phyloP scores from a whole-genome alignment of 1,284 basidiomycete species.

The Pyrrhoderma noxium region DNA sequence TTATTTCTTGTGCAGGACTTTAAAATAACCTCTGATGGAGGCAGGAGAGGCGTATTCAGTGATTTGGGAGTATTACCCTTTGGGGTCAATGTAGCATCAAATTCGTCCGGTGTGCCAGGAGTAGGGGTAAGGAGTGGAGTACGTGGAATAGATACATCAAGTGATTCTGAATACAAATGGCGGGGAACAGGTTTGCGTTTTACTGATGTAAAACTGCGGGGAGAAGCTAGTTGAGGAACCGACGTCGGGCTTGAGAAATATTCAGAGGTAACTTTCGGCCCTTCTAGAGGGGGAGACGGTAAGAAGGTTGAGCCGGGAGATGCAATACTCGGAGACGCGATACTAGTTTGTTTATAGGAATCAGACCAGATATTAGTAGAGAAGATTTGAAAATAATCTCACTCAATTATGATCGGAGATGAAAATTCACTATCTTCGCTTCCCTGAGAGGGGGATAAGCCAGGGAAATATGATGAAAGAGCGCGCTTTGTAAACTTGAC shows the following conservation, averaged over 20 bases:
- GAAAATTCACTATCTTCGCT: slow-evolving; percentile 3
- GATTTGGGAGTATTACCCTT: not conserved
- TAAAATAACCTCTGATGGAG: slow-evolving; percentile 15
- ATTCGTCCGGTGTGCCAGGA: not conserved
- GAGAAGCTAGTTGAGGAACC: slow-evolving; percentile 7
- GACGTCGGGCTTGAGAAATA: slow-evolving; percentile 2
- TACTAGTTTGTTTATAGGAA: not conserved
- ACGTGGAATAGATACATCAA: slow-evolving; percentile 10
- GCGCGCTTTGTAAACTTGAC: slow-evolving; percentile 11
- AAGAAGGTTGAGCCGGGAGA: slow-evolving; percentile 7
- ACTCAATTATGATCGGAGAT: slow-evolving; percentile 12
- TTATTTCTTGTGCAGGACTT: slow-evolving; percentile 4
- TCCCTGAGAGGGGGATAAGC: not conserved
- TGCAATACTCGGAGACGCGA: slow-evolving; percentile 10
- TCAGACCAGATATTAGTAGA: not conserved
- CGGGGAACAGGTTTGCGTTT: slow-evolving; percentile 18
- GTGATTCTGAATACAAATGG: slow-evolving; percentile 13
- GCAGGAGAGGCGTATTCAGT: slow-evolving; percentile 14
- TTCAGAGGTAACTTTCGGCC: slow-evolving; percentile 5
- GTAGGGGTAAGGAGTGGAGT: slow-evolving; percentile 9
- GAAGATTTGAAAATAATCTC: not conserved
- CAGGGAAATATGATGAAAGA: slow-evolving; percentile 7
- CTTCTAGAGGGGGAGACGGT: slow-evolving; percentile 13
- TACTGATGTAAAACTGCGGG: slow-evolving; percentile 16
- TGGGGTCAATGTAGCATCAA: not conserved